These are phyloP conservation scores for Perkinsus chesapeaki DNA, from an alignment of 169 alveolate species.

Conservation along the genomic window DNA sequence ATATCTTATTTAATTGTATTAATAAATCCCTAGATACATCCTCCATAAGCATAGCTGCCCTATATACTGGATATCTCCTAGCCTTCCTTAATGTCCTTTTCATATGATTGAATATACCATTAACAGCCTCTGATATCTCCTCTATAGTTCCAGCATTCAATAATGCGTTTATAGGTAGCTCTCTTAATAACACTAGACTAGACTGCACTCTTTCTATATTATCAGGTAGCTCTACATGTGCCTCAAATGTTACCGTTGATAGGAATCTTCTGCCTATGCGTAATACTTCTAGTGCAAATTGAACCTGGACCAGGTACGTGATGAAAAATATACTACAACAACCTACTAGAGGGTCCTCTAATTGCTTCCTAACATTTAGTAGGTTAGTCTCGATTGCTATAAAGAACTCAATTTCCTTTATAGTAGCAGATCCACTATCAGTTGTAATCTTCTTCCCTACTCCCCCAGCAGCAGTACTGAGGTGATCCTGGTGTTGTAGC, in stretches of 20 bases:
- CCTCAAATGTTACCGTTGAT: constrained; percentile 83
- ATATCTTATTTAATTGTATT: not conserved
- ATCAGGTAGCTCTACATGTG: constrained; percentile 72
- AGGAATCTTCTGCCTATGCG: constrained; percentile 76
- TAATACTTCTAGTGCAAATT: constrained; percentile 74
- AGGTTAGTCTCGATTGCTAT: constrained; percentile 41
- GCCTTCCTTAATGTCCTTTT: not conserved
- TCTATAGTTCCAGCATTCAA: not conserved
- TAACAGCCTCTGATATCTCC: constrained; percentile 8
- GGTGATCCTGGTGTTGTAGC: not conserved
- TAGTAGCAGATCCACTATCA: constrained; percentile 13
- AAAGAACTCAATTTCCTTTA: constrained; percentile 46
- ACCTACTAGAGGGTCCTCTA: constrained; percentile 23
- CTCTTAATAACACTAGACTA: constrained; percentile 41
- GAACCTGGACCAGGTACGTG: constrained; percentile 45
- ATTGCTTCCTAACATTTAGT: constrained; percentile 26
- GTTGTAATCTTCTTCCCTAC: no score
- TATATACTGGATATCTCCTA: not conserved
- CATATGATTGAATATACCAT: constrained; percentile 9
- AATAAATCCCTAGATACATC: constrained; percentile 8
- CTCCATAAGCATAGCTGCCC: not conserved
- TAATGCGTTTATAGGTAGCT: constrained; percentile 42
- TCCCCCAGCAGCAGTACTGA: not conserved
- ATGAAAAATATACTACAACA: not conserved
- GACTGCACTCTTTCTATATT: not conserved